Percentiles rank a stretch among this genome's conserved stretches.
Conservation (phyloP, 2,329 filamentous ascomycete species). For the Metarhizium brunneum region DNA sequence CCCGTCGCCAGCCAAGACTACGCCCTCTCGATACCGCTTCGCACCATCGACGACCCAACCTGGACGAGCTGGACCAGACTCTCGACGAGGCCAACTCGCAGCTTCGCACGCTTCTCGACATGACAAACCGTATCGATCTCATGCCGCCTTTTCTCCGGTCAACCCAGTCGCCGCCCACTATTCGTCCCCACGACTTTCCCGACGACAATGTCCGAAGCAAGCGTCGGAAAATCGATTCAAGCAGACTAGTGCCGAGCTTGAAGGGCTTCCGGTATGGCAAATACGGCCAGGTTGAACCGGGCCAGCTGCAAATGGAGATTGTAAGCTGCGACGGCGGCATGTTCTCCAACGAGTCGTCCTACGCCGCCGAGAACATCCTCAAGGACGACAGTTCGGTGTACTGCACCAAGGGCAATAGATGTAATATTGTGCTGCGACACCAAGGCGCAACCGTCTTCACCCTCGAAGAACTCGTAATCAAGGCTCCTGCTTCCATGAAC, state of each 20-base stretch:
- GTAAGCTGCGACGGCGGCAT: conserved; percentile 81
- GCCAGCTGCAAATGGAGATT: conserved; percentile 75
- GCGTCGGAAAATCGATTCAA: conserved; percentile 61
- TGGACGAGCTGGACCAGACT: conserved; percentile 29
- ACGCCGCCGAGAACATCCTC: conserved; percentile 72
- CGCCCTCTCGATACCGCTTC: conserved; percentile 13
- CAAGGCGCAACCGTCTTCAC: conserved; percentile 73
- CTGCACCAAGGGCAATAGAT: conserved; percentile 78
- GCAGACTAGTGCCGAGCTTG: conserved; percentile 39
- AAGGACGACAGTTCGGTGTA: conserved; percentile 78
- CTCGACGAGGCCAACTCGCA: conserved; percentile 35
- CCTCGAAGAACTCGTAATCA: conserved; percentile 79
- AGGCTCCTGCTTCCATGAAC: conserved; percentile 62
- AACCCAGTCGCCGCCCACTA: conserved; percentile 24
- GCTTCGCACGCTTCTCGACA: conserved; percentile 32
- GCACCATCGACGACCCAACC: conserved; percentile 14
- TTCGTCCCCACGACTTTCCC: conserved; percentile 27
- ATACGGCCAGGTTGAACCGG: conserved; percentile 79
- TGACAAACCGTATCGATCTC: conserved; percentile 22
- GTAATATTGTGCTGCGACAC: conserved; percentile 79
- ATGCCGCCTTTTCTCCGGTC: conserved; percentile 20
- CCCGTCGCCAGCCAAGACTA: conserved; percentile 16
- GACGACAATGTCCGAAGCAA: conserved; percentile 50
- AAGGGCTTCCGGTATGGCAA: conserved; percentile 69
- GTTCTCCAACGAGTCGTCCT: conserved; percentile 51